phyloP scores from a whole-genome alignment of 257 asterid species.

The Solanum chiquidenum region DNA sequence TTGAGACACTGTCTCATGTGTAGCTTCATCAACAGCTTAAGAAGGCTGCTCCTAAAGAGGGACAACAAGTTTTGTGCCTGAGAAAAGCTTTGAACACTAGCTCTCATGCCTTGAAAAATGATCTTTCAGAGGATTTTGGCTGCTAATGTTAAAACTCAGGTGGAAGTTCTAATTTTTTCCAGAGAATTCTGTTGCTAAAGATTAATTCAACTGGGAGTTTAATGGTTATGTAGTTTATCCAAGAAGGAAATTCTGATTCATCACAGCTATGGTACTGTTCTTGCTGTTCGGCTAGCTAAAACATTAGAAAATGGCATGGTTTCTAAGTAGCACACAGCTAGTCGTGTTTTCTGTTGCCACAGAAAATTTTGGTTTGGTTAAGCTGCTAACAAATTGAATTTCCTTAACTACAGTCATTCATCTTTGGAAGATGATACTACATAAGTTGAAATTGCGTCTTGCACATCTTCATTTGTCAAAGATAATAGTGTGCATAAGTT shows the following conservation, averaged over 20 bases:
- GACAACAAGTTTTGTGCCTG: background rate
- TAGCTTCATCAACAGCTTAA: background rate
- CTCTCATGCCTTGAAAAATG: background rate
- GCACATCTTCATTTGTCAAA: background rate
- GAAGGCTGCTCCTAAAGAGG: background rate
- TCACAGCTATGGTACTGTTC: background rate
- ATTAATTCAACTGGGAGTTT: background rate
- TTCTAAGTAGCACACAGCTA: background rate
- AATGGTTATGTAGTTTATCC: background rate
- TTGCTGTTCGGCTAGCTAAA: background rate
- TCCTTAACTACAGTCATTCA: background rate
- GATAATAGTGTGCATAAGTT: background rate
- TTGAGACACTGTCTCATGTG: background rate
- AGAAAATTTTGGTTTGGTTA: background rate
- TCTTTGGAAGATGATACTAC: background rate
- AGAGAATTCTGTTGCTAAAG: background rate
- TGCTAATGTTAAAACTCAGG: background rate
- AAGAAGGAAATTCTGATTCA: background rate
- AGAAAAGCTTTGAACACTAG: background rate
- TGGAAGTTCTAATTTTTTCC: background rate
- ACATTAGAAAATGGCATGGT: background rate
- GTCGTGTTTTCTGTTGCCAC: background rate
- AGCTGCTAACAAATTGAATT: background rate
- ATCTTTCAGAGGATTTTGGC: background rate
- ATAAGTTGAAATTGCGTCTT: background rate